phyloP scores from a whole-genome alignment of 108 stramenopile species.

The Fragilariopsis cylindrus region DNA sequence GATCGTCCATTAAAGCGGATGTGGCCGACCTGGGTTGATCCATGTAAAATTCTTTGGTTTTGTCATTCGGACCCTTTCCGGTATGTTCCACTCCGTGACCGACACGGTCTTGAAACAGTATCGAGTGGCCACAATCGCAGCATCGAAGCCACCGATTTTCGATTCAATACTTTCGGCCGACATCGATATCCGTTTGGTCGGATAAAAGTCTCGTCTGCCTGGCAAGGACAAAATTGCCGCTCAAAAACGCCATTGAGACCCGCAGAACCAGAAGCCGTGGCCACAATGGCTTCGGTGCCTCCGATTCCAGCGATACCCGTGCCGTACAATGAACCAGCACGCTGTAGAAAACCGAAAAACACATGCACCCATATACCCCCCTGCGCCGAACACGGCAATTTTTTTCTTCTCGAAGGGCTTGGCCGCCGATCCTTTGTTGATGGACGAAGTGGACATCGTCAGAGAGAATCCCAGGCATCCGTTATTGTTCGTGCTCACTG shows the following conservation, averaged over 20 bases:
- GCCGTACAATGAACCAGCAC: slow-evolving; percentile 70
- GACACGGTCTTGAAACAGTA: slow-evolving; percentile 57
- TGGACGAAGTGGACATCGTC: slow-evolving; percentile 8
- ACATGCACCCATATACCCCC: slow-evolving; percentile 71
- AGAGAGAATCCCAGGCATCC: slow-evolving; percentile 17
- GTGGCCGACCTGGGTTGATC: slow-evolving; percentile 47
- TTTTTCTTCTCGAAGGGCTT: slow-evolving; percentile 67
- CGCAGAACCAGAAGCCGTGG: slow-evolving; percentile 53
- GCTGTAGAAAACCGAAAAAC: slow-evolving; percentile 81
- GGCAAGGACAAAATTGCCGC: slow-evolving; percentile 67
- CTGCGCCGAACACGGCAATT: slow-evolving; percentile 74
- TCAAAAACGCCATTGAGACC: slow-evolving; percentile 57
- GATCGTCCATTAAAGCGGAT: slow-evolving; percentile 14
- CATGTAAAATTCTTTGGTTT: slow-evolving; percentile 77
- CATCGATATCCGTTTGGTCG: slow-evolving; percentile 59
- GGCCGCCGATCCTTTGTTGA: slow-evolving; percentile 59
- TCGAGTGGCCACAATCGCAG: slow-evolving; percentile 56
- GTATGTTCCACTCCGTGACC: slow-evolving; percentile 63
- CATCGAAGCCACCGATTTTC: slow-evolving; percentile 59
- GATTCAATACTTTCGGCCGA: slow-evolving; percentile 46
- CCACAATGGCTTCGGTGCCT: slow-evolving; percentile 52
- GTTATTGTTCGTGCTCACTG: neutral
- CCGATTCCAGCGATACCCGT: slow-evolving; percentile 63
- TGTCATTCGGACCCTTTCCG: slow-evolving; percentile 75
- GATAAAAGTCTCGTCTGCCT: slow-evolving; percentile 69